phyloP scores from a whole-genome alignment of 2,329 filamentous ascomycete genomes.

The Cryphonectria carpinicola region DNA sequence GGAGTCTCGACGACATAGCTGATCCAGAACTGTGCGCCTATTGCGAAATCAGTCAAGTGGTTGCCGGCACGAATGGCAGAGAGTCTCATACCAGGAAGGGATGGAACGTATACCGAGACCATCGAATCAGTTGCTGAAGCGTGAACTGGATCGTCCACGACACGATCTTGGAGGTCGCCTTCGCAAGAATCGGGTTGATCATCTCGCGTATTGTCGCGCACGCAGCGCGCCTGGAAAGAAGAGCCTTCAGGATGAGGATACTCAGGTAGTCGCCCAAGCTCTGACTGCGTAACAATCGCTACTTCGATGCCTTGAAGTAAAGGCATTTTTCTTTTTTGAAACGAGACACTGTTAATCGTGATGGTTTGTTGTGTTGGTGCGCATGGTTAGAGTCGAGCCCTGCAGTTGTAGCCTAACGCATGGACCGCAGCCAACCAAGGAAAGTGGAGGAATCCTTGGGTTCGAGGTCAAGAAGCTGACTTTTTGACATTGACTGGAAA shows the following conservation, averaged over 20 bases:
- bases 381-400: background rate
- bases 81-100: slow-evolving; percentile 50
- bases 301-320: slow-evolving; percentile 53
- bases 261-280: slow-evolving; percentile 50
- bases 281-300: slow-evolving; percentile 44
- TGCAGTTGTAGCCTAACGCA: background rate
- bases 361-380: background rate
- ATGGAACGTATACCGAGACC: slow-evolving; percentile 61
- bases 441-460: background rate
- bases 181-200: slow-evolving; percentile 2
- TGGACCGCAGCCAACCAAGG: background rate
- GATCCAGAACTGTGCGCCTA: slow-evolving; percentile 58
- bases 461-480: background rate
- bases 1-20: slow-evolving; percentile 49
- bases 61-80: background rate
- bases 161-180: slow-evolving; percentile 32
- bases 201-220: slow-evolving; percentile 21
- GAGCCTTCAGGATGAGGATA: slow-evolving; percentile 59
- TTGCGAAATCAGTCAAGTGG: slow-evolving; percentile 15
- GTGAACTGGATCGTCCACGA: slow-evolving; percentile 36
- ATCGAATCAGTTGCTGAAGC: slow-evolving; percentile 44
- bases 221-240: slow-evolving; percentile 43
- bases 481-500: background rate
- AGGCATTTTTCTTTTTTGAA: slow-evolving; percentile 45
- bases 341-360: background rate